These are phyloP conservation scores for Simmondsia chinensis DNA, from an alignment of 148 eudicot genomes.

Conservation along the genomic window DNA sequence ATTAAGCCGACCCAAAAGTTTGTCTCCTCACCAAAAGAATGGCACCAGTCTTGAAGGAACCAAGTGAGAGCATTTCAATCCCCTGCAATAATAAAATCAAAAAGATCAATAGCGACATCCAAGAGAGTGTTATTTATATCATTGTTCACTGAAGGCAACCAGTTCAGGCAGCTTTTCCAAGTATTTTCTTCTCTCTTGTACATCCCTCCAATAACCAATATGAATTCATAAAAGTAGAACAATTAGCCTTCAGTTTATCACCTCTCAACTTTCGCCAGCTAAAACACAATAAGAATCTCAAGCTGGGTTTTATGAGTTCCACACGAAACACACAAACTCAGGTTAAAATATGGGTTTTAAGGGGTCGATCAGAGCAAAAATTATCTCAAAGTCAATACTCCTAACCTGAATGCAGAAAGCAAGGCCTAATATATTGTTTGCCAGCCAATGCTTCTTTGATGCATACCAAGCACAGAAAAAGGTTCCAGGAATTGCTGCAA, in stretches of 20 bases:
- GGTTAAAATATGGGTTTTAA: not conserved
- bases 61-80: conserved; percentile 97
- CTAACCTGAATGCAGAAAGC: conserved; percentile 95
- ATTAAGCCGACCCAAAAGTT: not conserved
- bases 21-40: conserved; percentile 65
- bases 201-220: no score
- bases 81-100: conserved; percentile 37
- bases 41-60: conserved; percentile 97
- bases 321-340: no score
- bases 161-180: no score
- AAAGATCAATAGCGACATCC: no score
- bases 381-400: not conserved
- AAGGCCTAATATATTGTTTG: conserved; percentile 85
- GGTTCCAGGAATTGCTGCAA: conserved; percentile 86
- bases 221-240: no score
- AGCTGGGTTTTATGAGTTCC: no score
- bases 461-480: conserved; percentile 98
- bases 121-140: no score
- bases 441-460: conserved; percentile 95
- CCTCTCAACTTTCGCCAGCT: no score
- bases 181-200: no score
- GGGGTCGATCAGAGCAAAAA: not conserved
- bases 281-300: no score
- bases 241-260: no score
- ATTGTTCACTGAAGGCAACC: no score